Conservation (phyloP, 2,329 filamentous ascomycete species). For the Fusarium robinianum region DNA sequence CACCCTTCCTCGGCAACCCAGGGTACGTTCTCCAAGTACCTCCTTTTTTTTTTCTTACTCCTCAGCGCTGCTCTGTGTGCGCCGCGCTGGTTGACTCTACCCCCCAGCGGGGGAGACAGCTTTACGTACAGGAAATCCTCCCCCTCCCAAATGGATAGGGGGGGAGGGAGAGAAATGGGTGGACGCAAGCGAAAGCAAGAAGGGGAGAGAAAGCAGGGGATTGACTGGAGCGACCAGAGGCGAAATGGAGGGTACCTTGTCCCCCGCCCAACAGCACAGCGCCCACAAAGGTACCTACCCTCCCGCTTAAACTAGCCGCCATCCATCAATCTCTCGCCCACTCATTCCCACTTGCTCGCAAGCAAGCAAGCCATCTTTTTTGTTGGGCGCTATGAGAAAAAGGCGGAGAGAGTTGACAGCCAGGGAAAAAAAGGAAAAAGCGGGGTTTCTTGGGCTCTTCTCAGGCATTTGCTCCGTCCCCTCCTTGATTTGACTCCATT, state of each 20-base stretch:
- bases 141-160: background rate
- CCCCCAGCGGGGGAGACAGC: slow-evolving; percentile 19
- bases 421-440: too few relatives aligned
- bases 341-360: background rate
- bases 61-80: background rate
- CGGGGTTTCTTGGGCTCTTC: too few relatives aligned
- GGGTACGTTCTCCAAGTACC: slow-evolving; percentile 25
- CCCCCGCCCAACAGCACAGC: slow-evolving; percentile 5
- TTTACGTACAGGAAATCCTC: slow-evolving; percentile 14
- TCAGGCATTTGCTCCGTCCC: too few relatives aligned
- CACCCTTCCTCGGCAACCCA: slow-evolving; percentile 22
- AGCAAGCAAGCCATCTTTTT: slow-evolving; percentile 5
- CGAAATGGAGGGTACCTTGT: slow-evolving; percentile 18
- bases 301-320: too few relatives aligned
- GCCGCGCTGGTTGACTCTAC: slow-evolving; percentile 7
- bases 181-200: background rate
- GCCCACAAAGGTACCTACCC: slow-evolving; percentile 10
- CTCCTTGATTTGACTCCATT: too few relatives aligned
- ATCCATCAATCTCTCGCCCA: too few relatives aligned
- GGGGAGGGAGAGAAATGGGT: background rate
- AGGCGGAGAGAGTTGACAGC: too few relatives aligned
- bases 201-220: background rate
- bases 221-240: too few relatives aligned
- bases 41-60: slow-evolving; percentile 1
- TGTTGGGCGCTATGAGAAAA: too few relatives aligned